Percentiles rank a stretch among this genome's conserved stretches.
phyloP scores from a whole-genome alignment of 345 rosid genomes.

The Hibiscus syriacus region DNA sequence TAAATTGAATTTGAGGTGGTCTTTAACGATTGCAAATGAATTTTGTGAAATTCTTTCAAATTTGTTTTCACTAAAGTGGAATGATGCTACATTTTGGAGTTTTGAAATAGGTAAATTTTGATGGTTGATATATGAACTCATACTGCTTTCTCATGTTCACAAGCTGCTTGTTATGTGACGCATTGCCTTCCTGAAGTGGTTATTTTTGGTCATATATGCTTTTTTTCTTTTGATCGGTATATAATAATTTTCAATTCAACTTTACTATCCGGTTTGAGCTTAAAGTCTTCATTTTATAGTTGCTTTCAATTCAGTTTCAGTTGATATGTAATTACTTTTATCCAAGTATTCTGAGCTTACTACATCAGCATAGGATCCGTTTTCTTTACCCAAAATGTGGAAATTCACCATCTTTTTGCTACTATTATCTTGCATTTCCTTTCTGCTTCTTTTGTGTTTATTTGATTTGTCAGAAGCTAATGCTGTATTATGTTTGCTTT shows the following conservation, averaged over 20 bases:
- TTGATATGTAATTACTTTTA: neutral
- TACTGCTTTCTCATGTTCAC: neutral
- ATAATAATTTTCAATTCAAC: neutral
- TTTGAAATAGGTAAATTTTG: neutral
- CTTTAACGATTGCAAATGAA: neutral
- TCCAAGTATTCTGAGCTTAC: neutral
- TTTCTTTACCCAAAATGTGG: constrained; percentile 1
- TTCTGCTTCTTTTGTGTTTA: neutral
- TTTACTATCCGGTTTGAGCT: neutral
- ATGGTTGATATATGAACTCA: neutral
- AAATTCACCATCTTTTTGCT: neutral
- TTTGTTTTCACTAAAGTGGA: neutral
- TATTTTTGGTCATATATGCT: neutral
- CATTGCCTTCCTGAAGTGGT: neutral
- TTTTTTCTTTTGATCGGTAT: neutral
- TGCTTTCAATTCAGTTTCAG: neutral
- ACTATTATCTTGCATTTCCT: neutral
- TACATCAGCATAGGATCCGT: neutral
- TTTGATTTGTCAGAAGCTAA: neutral
- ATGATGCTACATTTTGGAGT: neutral
- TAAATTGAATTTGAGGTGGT: neutral
- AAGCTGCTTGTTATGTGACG: neutral
- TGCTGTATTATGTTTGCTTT: constrained; percentile 10
- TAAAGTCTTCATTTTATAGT: neutral
- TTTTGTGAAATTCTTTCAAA: neutral